phyloP scores from a whole-genome alignment of 169 alveolate genomes.

The Eimeria acervulina region DNA sequence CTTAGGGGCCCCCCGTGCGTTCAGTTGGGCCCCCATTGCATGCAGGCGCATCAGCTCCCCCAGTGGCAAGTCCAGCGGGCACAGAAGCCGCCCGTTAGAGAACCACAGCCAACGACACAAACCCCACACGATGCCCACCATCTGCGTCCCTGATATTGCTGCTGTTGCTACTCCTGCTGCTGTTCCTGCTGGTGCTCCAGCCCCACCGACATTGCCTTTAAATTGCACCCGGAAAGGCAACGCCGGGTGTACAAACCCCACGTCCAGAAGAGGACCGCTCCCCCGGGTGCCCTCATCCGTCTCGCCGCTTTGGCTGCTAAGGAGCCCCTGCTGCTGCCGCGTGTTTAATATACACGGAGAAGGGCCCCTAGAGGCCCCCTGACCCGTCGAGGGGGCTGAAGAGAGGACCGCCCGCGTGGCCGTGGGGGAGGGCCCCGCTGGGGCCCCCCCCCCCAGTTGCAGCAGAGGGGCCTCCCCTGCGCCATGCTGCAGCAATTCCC shows the following conservation, averaged over 20 bases:
- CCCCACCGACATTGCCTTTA: background rate
- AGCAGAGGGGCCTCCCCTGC: background rate
- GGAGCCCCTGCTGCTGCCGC: conserved; percentile 39
- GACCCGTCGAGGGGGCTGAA: background rate
- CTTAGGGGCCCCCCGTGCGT: background rate
- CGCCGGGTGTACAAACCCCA: conserved; percentile 84
- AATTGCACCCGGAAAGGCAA: conserved; percentile 84
- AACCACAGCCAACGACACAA: conserved; percentile 90
- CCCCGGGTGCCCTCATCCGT: background rate
- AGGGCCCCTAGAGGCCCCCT: background rate
- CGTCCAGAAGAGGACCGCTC: conserved; percentile 1
- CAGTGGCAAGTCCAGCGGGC: conserved; percentile 88
- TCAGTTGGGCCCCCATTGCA: conserved; percentile 58
- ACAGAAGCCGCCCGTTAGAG: conserved; percentile 87
- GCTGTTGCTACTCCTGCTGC: background rate
- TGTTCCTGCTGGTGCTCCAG: background rate
- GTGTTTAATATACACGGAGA: background rate
- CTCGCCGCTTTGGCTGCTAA: background rate
- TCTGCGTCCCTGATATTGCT: conserved; percentile 54
- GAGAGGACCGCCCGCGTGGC: conserved; percentile 44
- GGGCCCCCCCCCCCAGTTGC: background rate
- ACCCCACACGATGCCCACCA: conserved; percentile 88
- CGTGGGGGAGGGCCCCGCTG: conserved; percentile 15
- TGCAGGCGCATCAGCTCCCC: conserved; percentile 79
- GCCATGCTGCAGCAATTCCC: background rate